phyloP scores from a whole-genome alignment of 768 basidiomycete species.

The Calocybe indica region DNA sequence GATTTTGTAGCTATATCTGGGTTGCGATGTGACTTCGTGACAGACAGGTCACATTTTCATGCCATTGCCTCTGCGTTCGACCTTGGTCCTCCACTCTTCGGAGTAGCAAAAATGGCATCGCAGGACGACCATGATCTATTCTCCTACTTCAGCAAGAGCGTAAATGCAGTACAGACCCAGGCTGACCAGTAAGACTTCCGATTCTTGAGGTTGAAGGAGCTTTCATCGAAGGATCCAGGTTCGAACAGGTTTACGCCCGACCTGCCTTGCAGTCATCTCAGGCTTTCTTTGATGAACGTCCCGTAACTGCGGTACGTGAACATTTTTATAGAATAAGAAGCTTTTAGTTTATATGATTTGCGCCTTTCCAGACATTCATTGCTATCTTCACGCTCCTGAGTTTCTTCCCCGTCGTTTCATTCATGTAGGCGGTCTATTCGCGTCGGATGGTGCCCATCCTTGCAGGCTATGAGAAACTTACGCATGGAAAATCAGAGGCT shows the following conservation, averaged over 20 bases:
- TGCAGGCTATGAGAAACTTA: background rate
- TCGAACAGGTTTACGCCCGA: conserved; percentile 38
- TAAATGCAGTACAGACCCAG: conserved; percentile 26
- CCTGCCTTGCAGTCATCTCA: conserved; percentile 27
- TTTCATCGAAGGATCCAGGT: conserved; percentile 18
- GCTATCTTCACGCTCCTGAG: conserved; percentile 32
- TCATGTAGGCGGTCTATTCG: conserved; percentile 27
- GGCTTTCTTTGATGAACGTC: conserved; percentile 26
- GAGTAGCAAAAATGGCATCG: conserved; percentile 1
- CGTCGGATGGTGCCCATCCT: background rate
- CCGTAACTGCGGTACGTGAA: conserved; percentile 25
- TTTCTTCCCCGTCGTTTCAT: conserved; percentile 25
- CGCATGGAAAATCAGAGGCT: conserved; percentile 7
- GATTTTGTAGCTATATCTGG: too few relatives aligned
- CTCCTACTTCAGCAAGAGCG: conserved; percentile 30
- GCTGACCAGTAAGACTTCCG: conserved; percentile 22
- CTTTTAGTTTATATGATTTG: background rate
- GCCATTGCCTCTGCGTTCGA: too few relatives aligned
- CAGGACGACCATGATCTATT: conserved; percentile 18
- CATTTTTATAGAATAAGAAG: background rate
- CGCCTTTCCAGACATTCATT: conserved; percentile 29
- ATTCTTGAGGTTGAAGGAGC: background rate
- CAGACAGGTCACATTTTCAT: too few relatives aligned
- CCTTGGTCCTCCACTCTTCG: too few relatives aligned
- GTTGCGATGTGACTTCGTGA: too few relatives aligned